Base-by-base conservation (phyloP, 169 alveolate species). In the Cystoisospora suis region DNA sequence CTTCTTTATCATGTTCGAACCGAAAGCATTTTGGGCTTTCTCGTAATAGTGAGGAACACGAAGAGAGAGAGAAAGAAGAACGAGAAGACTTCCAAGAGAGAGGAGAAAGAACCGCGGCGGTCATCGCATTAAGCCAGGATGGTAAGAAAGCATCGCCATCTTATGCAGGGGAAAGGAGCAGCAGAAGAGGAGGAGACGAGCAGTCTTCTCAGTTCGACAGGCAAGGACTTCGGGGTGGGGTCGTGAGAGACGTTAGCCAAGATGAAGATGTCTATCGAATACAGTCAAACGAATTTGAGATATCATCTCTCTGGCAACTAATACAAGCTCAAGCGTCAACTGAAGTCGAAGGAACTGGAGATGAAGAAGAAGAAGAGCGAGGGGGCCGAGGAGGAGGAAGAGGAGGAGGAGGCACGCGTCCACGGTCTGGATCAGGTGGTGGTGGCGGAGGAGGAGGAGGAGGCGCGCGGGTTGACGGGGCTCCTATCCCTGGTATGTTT, bases 261-360 rank as follows among this genome's bases (percentile, higher is more conserved):
- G n/a, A n/a, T n/a, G n/a, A n/a, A 6, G 9, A 4, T 5, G 77
- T 23, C 83, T 69, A 1, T 46, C 36, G 83, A 32, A 40, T 72
- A 4, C 83, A 72, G 23, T 40, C 83, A 29, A 72, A 72, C 56
- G 83, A 72, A 72, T 72, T 38, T 53, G 83, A 72, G 53, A 40
- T 72, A 29, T 72, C 83, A 4, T 72, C 83, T 1, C 56, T 72
- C 83, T 72, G 83, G 83, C 83, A 72, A 27, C 38, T 72, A 5
- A 46, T 72, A 6, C 83, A 72, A 56, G 9, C 40, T n/a, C 58
- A 9, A 32, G 34, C 29, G 38, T 53, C 56, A 12, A 23, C 65
- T 53, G 65, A 12, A 15, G 65, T 23, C 29, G 65, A 12, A 53
- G 65, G 29, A 15, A 23, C 65, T 53, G 65, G 29, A 53, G 65